Evolutionary conservation across 208 protist genomes (phyloP).

Genomic region (Leishmania arabica): DNA sequence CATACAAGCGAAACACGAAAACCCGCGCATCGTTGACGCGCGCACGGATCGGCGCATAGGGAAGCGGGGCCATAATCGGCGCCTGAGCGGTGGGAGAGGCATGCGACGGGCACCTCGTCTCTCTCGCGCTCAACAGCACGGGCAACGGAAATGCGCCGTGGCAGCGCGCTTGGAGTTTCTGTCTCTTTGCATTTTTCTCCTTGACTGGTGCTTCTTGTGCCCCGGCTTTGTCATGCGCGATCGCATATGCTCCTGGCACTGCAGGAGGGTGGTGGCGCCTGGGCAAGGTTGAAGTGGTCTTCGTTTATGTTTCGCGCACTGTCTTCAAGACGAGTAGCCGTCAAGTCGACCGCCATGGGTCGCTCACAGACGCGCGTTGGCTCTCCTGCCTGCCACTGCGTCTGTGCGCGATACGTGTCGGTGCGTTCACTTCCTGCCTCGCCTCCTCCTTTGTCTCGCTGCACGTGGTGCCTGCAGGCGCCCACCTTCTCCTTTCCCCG

Average conservation of each 20-base stretch:
- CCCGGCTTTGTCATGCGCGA: background rate
- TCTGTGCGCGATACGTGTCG: background rate
- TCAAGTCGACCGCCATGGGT: background rate
- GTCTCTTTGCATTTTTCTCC: background rate
- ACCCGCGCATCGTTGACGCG: background rate
- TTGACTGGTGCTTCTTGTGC: background rate
- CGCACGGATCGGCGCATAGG: background rate
- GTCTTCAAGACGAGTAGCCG: background rate
- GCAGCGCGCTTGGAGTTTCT: background rate
- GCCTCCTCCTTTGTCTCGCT: background rate
- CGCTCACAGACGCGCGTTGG: background rate
- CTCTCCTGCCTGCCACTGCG: background rate
- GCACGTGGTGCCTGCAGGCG: background rate
- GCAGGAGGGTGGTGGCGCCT: background rate
- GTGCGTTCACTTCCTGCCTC: background rate
- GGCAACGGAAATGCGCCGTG: background rate
- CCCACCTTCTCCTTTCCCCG: background rate
- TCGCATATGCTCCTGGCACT: background rate
- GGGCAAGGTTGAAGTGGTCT: background rate
- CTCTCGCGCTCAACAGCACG: background rate
- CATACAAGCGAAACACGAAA: background rate
- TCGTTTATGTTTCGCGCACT: background rate
- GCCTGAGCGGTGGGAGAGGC: background rate
- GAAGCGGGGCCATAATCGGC: background rate
- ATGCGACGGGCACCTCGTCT: background rate